Base-by-base conservation (phyloP, 768 basidiomycete species). In the Rhizopogon vesiculosus region DNA sequence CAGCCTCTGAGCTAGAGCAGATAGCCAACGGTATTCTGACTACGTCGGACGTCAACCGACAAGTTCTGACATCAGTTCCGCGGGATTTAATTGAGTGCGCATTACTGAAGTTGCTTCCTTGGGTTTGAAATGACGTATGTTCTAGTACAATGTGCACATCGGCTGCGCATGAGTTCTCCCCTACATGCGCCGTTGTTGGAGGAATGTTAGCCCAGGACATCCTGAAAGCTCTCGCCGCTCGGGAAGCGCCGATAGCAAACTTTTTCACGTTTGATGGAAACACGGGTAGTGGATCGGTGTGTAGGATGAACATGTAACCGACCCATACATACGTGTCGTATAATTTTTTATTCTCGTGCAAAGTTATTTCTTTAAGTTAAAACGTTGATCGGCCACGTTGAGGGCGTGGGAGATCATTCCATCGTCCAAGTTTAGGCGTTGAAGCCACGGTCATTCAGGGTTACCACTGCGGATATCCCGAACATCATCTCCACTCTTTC, bases 201-300 rank as follows among this genome's bases (percentile, higher is more conserved):
- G 97, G 97, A 22, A 82, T 98, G 73, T 75, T 98, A 13, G 95
- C 87, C 1, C 97, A 98, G 69, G 97, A 99, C 67, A 87, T 98
- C 51, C 76, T 99, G 41, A 94, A 97, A 68, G 85, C 92, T 0
- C 78, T 98, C 40, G 89, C 87, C 54, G 91, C 87, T 54, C 87
- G 93, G 50, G 97, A 98, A 64, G 84, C 90, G 28, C 96, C 96
- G 4, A 88, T 97, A 59, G 89, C 90, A 51, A 99, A 99, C 69
- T 87, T 97, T 59, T 87, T 95, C 59, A 78, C 84, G 4, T 94
- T 96, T 57, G 92, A 98, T 70, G 92, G 93, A 9, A 83, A 77
- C 61, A 86, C 83, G 1, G 92, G 92, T 28, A 78, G 81, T 19
- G 91, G 85, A 5, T 86, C 86, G 9, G 89, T 91, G 12, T 83